These are phyloP conservation scores for Teunomyces stri DNA, from an alignment of 805 yeast species.

Conservation along the genomic window DNA sequence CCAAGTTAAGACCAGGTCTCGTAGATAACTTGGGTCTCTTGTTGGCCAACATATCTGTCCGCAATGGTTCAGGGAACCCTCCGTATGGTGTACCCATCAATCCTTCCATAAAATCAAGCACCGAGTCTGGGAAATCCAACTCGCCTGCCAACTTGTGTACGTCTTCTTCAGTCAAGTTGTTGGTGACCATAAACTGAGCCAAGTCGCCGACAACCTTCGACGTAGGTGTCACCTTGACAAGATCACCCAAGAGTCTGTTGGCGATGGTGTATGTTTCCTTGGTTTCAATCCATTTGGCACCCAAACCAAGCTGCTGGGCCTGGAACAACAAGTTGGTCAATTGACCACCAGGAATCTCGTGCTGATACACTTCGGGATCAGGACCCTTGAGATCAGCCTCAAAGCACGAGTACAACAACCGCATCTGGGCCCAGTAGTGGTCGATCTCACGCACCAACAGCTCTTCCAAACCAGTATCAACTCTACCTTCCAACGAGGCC, in stretches of 20 bases:
- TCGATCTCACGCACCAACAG: constrained; percentile 78
- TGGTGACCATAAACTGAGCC: constrained; percentile 99
- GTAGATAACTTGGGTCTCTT: constrained; percentile 85
- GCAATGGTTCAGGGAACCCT: constrained; percentile 99
- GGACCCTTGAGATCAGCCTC: constrained; percentile 99
- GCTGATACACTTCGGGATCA: constrained; percentile 97
- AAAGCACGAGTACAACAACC: constrained; percentile 92
- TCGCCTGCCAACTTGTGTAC: constrained; percentile 83
- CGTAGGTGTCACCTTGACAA: constrained; percentile 98
- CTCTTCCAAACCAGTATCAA: constrained; percentile 69
- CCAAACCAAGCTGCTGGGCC: constrained; percentile 98
- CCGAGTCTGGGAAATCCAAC: constrained; percentile 98
- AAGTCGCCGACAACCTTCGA: constrained; percentile 99
- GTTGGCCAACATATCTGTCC: constrained; percentile 85
- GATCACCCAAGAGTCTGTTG: constrained; percentile 86
- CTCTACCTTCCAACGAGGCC: constrained; percentile 86
- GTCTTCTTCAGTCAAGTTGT: constrained; percentile 82
- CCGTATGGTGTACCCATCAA: constrained; percentile 99
- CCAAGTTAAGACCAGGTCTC: constrained; percentile 90
- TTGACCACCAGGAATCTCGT: constrained; percentile 99
- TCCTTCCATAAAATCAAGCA: constrained; percentile 97
- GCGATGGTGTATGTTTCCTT: constrained; percentile 93
- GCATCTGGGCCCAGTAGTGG: constrained; percentile 98
- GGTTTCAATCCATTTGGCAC: constrained; percentile 94
- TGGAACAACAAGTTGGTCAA: constrained; percentile 96